Conservation (phyloP, 129 eudicot species). For the Escallonia rubra region DNA sequence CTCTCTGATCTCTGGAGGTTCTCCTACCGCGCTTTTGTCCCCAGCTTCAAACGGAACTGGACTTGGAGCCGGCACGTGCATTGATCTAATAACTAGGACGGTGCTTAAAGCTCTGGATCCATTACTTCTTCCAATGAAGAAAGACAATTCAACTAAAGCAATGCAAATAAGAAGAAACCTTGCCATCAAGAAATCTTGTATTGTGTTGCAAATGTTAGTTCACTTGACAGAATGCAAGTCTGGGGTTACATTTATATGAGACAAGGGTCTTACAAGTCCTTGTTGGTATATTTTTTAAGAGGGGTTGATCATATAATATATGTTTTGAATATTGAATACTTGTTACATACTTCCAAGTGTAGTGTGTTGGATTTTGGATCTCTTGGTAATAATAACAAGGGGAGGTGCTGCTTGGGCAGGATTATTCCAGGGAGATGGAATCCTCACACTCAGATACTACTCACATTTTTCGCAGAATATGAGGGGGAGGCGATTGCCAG, state of each 20-base stretch:
- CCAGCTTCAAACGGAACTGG: conserved; percentile 10
- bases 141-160: conserved; percentile 1
- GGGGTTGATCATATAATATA: conserved; percentile 9
- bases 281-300: conserved; percentile 6
- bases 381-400: conserved; percentile 2
- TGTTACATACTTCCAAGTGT: conserved; percentile 12
- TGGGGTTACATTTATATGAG: conserved; percentile 1
- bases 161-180: conserved; percentile 19
- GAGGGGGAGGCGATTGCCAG: neutral
- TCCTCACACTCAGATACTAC: neutral
- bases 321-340: neutral
- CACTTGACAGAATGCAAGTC: neutral
- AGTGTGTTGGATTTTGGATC: conserved; percentile 13
- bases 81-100: neutral
- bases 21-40: neutral
- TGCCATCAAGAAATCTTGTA: conserved; percentile 14
- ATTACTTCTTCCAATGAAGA: conserved; percentile 10
- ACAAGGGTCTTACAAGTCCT: conserved; percentile 2
- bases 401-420: conserved; percentile 24
- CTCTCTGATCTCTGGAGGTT: conserved; percentile 9
- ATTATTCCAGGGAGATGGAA: neutral
- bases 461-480: neutral
- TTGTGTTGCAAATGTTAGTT: conserved; percentile 1
- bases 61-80: conserved; percentile 11
- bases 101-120: conserved; percentile 14